Percentiles rank a stretch among this genome's conserved stretches.
phyloP scores from a whole-genome alignment of 2,329 filamentous ascomycete species.

The Penicillium sp. region DNA sequence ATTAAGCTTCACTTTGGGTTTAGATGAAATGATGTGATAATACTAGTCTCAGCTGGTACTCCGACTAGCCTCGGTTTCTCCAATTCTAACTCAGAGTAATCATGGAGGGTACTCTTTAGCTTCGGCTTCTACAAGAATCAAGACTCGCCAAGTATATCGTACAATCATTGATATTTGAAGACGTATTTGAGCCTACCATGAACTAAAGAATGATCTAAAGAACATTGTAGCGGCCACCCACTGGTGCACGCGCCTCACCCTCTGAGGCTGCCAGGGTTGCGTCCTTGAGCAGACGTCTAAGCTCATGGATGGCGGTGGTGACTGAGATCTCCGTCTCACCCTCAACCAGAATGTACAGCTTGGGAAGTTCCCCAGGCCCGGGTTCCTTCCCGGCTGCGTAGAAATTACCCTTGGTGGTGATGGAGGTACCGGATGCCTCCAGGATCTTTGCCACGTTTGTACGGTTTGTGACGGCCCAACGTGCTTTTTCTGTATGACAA shows the following conservation, averaged over 20 bases:
- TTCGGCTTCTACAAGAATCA: background rate
- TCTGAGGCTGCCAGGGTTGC: constrained; percentile 87
- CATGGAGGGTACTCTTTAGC: background rate
- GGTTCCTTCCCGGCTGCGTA: constrained; percentile 81
- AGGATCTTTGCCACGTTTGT: constrained; percentile 98
- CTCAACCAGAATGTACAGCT: constrained; percentile 96
- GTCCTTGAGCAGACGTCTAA: constrained; percentile 83
- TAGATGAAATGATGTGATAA: background rate
- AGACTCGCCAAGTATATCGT: constrained; percentile 2
- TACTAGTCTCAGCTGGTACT: background rate
- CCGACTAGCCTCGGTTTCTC: background rate
- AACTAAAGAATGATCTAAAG: constrained; percentile 63
- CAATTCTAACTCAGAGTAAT: background rate
- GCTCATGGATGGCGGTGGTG: constrained; percentile 82
- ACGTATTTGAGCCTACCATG: background rate
- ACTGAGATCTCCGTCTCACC: constrained; percentile 94
- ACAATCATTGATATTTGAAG: background rate
- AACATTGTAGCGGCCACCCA: constrained; percentile 81
- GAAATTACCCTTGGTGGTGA: constrained; percentile 94
- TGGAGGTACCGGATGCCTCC: constrained; percentile 89
- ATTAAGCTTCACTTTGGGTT: background rate
- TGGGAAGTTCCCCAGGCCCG: constrained; percentile 71
- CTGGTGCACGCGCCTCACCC: constrained; percentile 74
- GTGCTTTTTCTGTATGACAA: constrained; percentile 67
- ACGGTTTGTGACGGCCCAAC: constrained; percentile 97